A percentile compares a stretch with the other conserved stretches of the same genome.
phyloP scores from a whole-genome alignment of 225 moss, liverwort and hornwort genomes.

The Neckera pumila region DNA sequence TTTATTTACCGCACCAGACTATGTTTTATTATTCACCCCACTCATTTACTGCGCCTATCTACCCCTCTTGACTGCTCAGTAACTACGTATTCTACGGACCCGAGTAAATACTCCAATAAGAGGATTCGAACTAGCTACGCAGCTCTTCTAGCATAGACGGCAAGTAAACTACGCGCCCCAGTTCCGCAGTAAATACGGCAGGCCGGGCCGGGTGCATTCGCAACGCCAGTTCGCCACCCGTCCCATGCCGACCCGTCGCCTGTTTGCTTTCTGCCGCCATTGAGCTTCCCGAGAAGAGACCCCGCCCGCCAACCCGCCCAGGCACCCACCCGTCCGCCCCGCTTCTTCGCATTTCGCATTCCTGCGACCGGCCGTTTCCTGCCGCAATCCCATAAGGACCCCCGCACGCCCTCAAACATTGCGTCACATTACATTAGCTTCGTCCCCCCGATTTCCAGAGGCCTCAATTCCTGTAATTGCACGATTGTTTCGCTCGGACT shows the following conservation, averaged over 20 bases:
- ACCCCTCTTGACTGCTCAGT: slow-evolving; percentile 10
- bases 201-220: background rate
- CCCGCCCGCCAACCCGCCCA: background rate
- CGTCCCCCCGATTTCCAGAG: too few species aligned
- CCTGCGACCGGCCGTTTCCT: slow-evolving; percentile 8
- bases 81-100: slow-evolving; percentile 1
- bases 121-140: background rate
- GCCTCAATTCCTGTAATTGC: background rate
- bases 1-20: background rate
- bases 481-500: background rate
- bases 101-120: background rate
- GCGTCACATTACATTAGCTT: too few species aligned
- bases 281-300: slow-evolving; percentile 7
- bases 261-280: slow-evolving; percentile 6
- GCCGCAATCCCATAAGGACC: background rate
- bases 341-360: slow-evolving; percentile 19
- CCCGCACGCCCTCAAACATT: background rate
- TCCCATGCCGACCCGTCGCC: background rate
- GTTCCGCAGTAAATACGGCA: slow-evolving; percentile 26
- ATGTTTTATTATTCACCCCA: background rate
- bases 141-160: background rate
- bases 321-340: background rate
- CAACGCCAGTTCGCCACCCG: background rate
- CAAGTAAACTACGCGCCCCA: background rate
- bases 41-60: background rate